These are phyloP conservation scores for Jackrogersella minutella DNA, from an alignment of 495 filamentous ascomycete genomes.

Conservation along the genomic window DNA sequence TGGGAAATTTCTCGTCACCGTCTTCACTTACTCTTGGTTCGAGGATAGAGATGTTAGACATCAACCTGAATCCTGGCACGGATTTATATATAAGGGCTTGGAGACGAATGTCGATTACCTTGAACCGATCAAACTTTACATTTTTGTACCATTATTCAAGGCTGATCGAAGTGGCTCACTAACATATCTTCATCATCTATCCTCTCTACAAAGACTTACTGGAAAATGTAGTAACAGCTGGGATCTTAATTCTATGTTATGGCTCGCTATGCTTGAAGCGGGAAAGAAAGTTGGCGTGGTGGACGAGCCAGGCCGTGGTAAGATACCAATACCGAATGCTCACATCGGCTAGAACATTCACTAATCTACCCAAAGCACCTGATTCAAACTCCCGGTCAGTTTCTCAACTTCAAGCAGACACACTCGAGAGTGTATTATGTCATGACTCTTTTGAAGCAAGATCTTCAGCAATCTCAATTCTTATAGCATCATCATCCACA, in stretches of 20 bases:
- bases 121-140: conserved; percentile 72
- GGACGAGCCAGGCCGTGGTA: conserved; percentile 69
- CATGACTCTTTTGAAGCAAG: conserved; percentile 69
- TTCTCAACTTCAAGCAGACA: conserved; percentile 24
- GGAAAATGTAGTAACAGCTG: conserved; percentile 52
- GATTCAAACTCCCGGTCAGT: conserved; percentile 13
- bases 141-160: conserved; percentile 77
- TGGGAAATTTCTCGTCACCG: conserved; percentile 68
- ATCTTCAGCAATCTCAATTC: conserved; percentile 75
- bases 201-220: conserved; percentile 47
- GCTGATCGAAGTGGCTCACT: conserved; percentile 61
- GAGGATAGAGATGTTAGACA: conserved; percentile 44
- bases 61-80: conserved; percentile 54
- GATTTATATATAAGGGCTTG: conserved; percentile 57
- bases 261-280: conserved; percentile 74
- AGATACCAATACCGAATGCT: conserved; percentile 37
- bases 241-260: conserved; percentile 64
- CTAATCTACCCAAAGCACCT: conserved; percentile 30
- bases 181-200: conserved; percentile 61
- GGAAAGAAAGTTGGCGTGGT: conserved; percentile 83
- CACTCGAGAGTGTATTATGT: conserved; percentile 65
- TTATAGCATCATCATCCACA: conserved; percentile 72
- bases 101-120: conserved; percentile 61
- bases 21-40: conserved; percentile 57
- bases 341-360: neutral